Conservation (phyloP, 148 eudicot genomes). For the Polygonum maritimum region DNA sequence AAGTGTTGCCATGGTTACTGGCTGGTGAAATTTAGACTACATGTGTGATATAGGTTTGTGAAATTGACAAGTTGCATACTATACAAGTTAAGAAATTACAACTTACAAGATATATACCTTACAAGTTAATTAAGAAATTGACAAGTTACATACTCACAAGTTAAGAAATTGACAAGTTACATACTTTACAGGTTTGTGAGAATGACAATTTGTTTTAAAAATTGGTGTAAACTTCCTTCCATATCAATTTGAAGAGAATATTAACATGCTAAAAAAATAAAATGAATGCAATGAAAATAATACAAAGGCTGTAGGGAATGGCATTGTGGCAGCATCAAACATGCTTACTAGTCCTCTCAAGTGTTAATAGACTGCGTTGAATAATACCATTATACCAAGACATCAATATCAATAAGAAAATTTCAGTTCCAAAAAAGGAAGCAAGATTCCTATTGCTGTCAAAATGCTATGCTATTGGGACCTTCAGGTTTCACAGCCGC, state of each 20-base stretch:
- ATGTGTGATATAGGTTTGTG: not conserved
- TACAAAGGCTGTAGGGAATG: not conserved
- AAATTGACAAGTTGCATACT: not conserved
- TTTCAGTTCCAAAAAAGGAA: not conserved
- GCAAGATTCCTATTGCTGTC: not conserved
- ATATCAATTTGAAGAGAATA: no score
- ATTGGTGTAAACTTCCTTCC: no score
- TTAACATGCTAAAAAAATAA: no score
- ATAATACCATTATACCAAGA: not conserved
- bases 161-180: no score
- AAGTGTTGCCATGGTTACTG: not conserved
- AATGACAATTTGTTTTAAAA: no score
- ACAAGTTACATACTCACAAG: no score
- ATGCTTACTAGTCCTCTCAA: not conserved
- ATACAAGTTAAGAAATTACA: not conserved
- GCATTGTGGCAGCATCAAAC: constrained; percentile 2
- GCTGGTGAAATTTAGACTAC: not conserved
- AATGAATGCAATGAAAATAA: no score
- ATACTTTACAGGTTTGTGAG: no score
- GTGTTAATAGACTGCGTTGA: not conserved
- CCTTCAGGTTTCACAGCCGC: not conserved
- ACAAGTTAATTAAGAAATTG: no score
- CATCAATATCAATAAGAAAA: constrained; percentile 1
- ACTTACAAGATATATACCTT: no score
- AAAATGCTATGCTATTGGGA: not conserved